Percentiles rank a stretch among this genome's conserved stretches.
phyloP scores from a whole-genome alignment of 1,139 yeast genomes.

The Suhomyces chickasaworum region DNA sequence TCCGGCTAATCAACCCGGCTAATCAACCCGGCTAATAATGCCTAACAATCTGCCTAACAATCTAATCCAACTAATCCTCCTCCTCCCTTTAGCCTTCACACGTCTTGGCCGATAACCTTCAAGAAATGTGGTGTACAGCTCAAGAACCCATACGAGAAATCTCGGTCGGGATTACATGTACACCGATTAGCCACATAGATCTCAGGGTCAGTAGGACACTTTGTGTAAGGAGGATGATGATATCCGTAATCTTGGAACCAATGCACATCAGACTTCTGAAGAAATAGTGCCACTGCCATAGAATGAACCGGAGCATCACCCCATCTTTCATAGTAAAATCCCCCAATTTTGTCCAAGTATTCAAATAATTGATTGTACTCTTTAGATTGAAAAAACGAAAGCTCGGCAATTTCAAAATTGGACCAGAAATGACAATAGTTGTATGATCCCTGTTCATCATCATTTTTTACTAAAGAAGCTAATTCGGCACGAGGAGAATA shows the following conservation, averaged over 20 bases:
- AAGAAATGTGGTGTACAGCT: slow-evolving; percentile 38
- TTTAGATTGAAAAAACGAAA: slow-evolving; percentile 26
- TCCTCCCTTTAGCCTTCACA: neutral
- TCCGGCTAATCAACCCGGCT: too few species aligned
- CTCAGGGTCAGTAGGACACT: slow-evolving; percentile 31
- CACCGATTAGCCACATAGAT: slow-evolving; percentile 26
- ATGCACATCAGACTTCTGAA: slow-evolving; percentile 27
- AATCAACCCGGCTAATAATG: too few species aligned
- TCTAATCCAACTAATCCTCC: too few species aligned
- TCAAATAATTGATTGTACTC: slow-evolving; percentile 30
- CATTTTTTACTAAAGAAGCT: slow-evolving; percentile 20
- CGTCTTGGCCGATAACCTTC: slow-evolving; percentile 6
- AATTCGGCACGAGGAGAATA: slow-evolving; percentile 12
- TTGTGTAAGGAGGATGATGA: slow-evolving; percentile 36
- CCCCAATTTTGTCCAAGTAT: slow-evolving; percentile 34
- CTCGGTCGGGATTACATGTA: slow-evolving; percentile 35
- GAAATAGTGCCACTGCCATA: slow-evolving; percentile 29
- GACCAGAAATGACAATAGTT: slow-evolving; percentile 45
- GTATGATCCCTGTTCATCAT: slow-evolving; percentile 26
- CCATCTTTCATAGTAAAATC: slow-evolving; percentile 45
- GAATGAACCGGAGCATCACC: slow-evolving; percentile 47
- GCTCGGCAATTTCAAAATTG: slow-evolving; percentile 39
- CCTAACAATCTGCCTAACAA: too few species aligned
- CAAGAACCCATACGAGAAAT: slow-evolving; percentile 28
- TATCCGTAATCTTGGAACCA: slow-evolving; percentile 41